Conservation (phyloP, 139 green algal genomes). For the Pleodorina starrii region DNA sequence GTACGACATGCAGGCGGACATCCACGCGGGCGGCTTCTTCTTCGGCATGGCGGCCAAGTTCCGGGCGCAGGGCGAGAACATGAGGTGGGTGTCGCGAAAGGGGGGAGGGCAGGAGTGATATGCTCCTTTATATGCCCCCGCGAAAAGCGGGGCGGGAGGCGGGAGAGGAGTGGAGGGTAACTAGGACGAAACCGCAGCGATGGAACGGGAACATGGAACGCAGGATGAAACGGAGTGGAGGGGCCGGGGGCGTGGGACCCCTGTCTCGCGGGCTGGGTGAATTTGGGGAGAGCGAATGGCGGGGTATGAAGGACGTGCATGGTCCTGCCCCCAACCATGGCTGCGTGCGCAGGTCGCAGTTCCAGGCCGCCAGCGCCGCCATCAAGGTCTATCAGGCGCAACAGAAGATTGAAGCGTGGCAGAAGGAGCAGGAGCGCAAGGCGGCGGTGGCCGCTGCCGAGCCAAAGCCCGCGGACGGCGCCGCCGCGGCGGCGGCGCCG, state of each 20-base stretch:
- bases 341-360: constrained; percentile 65
- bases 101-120: not conserved
- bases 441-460: not conserved
- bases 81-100: constrained; percentile 76
- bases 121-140: no score
- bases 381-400: constrained; percentile 81
- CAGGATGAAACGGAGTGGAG: no score
- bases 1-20: constrained; percentile 87
- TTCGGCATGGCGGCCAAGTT: constrained; percentile 68
- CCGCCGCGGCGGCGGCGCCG: not conserved
- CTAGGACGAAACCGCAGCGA: no score
- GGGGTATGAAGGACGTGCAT: no score
- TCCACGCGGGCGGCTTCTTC: constrained; percentile 77
- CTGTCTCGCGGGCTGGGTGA: no score
- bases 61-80: constrained; percentile 66
- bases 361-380: constrained; percentile 74
- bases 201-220: no score
- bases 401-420: constrained; percentile 74
- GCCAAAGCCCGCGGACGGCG: not conserved
- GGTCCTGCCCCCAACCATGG: no score
- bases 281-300: no score
- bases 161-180: no score
- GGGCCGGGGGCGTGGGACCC: no score
- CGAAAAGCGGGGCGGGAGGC: no score
- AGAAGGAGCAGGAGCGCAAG: constrained; percentile 61